A percentile compares a stretch with the other conserved stretches of the same genome.
These are phyloP conservation scores for Deakozyma indianensis DNA, from an alignment of 805 yeast species.

Conservation along the genomic window DNA sequence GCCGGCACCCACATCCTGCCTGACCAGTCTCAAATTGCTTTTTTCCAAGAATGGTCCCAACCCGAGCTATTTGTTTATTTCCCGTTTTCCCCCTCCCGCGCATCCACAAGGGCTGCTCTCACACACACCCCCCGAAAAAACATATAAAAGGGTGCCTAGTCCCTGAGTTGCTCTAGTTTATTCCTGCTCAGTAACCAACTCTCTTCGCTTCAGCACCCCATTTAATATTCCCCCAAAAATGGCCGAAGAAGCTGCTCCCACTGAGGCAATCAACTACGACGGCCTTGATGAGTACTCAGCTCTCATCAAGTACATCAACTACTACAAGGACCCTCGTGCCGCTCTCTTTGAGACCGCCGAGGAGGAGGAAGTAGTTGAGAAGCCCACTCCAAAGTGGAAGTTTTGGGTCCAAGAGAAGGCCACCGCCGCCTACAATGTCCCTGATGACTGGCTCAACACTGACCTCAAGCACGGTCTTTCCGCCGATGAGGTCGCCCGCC, in stretches of 20 bases:
- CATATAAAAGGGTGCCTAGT: not conserved
- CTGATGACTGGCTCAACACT: constrained; percentile 71
- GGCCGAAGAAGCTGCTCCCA: constrained; percentile 37
- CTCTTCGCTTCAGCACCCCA: no score
- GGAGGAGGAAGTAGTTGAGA: constrained; percentile 46
- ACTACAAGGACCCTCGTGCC: constrained; percentile 24
- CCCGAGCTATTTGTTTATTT: constrained; percentile 2
- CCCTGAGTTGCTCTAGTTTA: not conserved
- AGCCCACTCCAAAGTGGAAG: constrained; percentile 49
- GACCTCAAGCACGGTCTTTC: constrained; percentile 67
- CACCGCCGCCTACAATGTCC: constrained; percentile 30
- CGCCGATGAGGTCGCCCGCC: constrained; percentile 57
- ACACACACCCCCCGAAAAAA: constrained; percentile 13
- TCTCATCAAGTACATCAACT: constrained; percentile 21
- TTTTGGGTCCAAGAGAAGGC: constrained; percentile 34
- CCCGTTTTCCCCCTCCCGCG: constrained; percentile 2
- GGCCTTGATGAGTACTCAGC: constrained; percentile 24
- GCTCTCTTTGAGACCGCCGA: constrained; percentile 37
- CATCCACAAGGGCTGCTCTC: no score
- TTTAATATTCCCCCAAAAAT: no score
- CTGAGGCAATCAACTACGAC: constrained; percentile 33
- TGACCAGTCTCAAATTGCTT: not conserved
- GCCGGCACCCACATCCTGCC: not conserved
- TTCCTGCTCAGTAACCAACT: not conserved
- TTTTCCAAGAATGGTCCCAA: not conserved